Evolutionary conservation across 1,139 yeast genomes (phyloP), one percentile per base, ranked within the genome.

Genomic region (Trichomonascaceae sp.): DNA sequence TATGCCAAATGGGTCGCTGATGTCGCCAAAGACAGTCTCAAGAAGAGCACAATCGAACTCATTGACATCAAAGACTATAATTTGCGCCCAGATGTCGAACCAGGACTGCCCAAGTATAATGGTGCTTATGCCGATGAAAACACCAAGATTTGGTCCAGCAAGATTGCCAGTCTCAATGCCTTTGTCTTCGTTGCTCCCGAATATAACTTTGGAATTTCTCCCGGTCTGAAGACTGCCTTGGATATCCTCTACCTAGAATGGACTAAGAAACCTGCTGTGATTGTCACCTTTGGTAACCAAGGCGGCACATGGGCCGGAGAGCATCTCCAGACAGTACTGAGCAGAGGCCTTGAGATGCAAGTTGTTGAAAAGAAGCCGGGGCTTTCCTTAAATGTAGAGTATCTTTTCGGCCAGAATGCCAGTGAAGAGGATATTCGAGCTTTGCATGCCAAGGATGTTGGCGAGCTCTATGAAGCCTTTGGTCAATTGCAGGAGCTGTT

Each of bases 181-280:
- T 63, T 61, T 55, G 60, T 70, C 12, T 63, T 70, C 48, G 65
- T 70, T 4, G 52, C 67, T 17, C 72, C 74, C 6, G 67, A 69
- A 54, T 70, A 70, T 58, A 70, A 70, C 53, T 61, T 68, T 60
- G 65, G 71, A n/a, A 60, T 60, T 49, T 71, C 74, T n/a, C 71
- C 71, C 2, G 60, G 58, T n/a, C 58, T 70, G 46, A 70, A 70
- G 55, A 70, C 68, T 51, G 71, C 71, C 5, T 50, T 70, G 17
- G 74, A 70, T 55, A 63, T 62, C 47, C 55, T 70, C 27, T 69
- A 49, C 47, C 50, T 58, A 22, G 73, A 70, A 57, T 70, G 71
- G 72, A 46, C 27, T 13, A 61, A 59, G 17, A 70, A 70, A 57
- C 69, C 71, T 3, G 66, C 64, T 5, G 62, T 59, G 39, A 55